Percentiles rank a stretch among this genome's conserved stretches.
These are phyloP conservation scores for Santalum album DNA, from an alignment of 164 flowering plant genomes.

Conservation along the genomic window DNA sequence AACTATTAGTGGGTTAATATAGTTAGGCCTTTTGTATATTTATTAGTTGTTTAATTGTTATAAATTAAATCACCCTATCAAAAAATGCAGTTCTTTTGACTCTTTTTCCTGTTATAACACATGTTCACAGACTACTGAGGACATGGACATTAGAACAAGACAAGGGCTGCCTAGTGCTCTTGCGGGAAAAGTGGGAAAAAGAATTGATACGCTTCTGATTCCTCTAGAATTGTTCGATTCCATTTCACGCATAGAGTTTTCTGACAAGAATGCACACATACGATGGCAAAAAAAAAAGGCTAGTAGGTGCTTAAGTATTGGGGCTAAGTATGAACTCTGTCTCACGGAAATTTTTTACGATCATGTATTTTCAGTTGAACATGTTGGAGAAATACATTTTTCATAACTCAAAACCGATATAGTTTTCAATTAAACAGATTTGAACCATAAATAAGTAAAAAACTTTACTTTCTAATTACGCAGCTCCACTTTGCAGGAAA, in stretches of 20 bases:
- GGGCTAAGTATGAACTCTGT: not conserved
- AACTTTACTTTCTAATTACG: too few species aligned
- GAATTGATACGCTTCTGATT: constrained; percentile 89
- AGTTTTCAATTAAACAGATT: too few species aligned
- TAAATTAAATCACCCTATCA: too few species aligned
- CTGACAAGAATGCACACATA: constrained; percentile 84
- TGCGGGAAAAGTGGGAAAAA: constrained; percentile 84
- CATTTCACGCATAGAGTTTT: constrained; percentile 81
- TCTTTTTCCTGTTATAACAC: not conserved
- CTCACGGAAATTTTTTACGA: not conserved
- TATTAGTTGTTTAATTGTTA: not conserved
- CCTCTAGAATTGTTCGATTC: constrained; percentile 88
- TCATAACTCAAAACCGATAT: too few species aligned
- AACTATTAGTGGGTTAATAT: too few species aligned
- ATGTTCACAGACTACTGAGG: constrained; percentile 71
- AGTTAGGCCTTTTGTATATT: not conserved
- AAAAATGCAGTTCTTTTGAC: not conserved
- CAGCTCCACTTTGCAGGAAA: too few species aligned
- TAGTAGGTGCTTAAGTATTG: constrained; percentile 35
- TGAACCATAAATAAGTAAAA: too few species aligned
- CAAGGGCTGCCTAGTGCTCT: constrained; percentile 84
- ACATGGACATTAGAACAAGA: constrained; percentile 87
- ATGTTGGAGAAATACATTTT: constrained; percentile 95
- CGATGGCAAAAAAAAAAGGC: constrained; percentile 99
- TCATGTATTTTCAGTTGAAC: constrained; percentile 52